These are phyloP conservation scores for Stenogyne calaminthoides DNA, from an alignment of 305 asterid species.

Conservation along the genomic window DNA sequence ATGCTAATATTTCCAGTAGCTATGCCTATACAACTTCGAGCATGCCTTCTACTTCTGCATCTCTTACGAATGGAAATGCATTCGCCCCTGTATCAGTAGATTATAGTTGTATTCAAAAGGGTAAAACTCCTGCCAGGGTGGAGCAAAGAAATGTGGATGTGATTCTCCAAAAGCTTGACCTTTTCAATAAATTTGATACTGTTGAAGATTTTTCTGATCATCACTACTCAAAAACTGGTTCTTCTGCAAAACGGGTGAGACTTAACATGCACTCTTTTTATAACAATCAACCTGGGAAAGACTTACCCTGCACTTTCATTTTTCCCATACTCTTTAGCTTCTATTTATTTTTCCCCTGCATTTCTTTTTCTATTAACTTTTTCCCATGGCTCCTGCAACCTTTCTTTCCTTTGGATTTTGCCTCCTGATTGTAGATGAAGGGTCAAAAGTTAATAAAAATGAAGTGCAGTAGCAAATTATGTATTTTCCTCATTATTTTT, in stretches of 20 bases:
- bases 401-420: conserved; percentile 1
- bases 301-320: background rate
- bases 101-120: conserved; percentile 29
- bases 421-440: conserved; percentile 1
- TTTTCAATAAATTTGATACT: conserved; percentile 72
- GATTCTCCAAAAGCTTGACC: conserved; percentile 42
- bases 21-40: conserved; percentile 24
- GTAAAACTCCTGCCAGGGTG: conserved; percentile 12
- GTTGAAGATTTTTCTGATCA: conserved; percentile 75
- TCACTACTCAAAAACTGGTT: conserved; percentile 40
- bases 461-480: background rate
- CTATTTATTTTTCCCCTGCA: background rate
- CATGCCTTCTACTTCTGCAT: conserved; percentile 19
- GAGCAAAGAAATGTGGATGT: conserved; percentile 44
- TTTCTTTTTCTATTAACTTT: background rate
- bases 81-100: conserved; percentile 22
- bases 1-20: conserved; percentile 13
- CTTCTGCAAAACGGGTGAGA: conserved; percentile 51
- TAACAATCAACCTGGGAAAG: background rate
- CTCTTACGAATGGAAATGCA: conserved; percentile 35
- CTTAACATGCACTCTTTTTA: no score
- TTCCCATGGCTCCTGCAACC: background rate
- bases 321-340: background rate
- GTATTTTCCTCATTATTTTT: background rate
- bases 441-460: background rate